A percentile compares a stretch with the other conserved stretches of the same genome.
phyloP scores from a whole-genome alignment of 805 yeast genomes.

The Kazachstania martiniae region DNA sequence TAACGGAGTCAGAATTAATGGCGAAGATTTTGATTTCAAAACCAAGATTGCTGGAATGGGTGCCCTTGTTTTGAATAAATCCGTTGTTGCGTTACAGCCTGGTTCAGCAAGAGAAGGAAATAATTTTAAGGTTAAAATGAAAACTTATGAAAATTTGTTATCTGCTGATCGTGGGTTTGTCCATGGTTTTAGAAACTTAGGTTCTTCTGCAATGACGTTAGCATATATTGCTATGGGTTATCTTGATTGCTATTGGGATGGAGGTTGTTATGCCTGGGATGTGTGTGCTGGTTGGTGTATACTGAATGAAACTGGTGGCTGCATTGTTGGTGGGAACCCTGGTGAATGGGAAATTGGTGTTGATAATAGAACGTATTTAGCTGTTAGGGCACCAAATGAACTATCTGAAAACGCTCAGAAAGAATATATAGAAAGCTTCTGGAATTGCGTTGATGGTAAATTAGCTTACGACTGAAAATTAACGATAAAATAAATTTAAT shows the following conservation, averaged over 20 bases:
- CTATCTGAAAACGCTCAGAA: slow-evolving; percentile 28
- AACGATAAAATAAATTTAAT: slow-evolving; percentile 1
- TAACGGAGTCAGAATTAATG: slow-evolving; percentile 44
- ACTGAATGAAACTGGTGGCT: slow-evolving; percentile 49
- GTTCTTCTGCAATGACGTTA: slow-evolving; percentile 56
- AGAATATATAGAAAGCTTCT: slow-evolving; percentile 39
- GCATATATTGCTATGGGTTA: slow-evolving; percentile 51
- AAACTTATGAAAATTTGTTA: slow-evolving; percentile 75
- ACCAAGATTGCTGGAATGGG: slow-evolving; percentile 60
- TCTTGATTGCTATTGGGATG: slow-evolving; percentile 57
- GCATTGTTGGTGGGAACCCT: slow-evolving; percentile 43
- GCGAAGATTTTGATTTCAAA: slow-evolving; percentile 41
- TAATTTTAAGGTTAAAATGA: slow-evolving; percentile 67
- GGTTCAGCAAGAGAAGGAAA: slow-evolving; percentile 83
- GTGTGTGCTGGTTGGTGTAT: slow-evolving; percentile 64
- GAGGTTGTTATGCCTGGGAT: slow-evolving; percentile 63
- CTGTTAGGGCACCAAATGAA: slow-evolving; percentile 39
- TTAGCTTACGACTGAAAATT: slow-evolving; percentile 28
- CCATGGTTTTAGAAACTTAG: slow-evolving; percentile 59
- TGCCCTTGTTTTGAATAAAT: slow-evolving; percentile 76
- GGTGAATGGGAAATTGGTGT: slow-evolving; percentile 40
- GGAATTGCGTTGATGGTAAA: slow-evolving; percentile 41
- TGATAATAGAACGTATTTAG: slow-evolving; percentile 43
- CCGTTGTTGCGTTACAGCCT: slow-evolving; percentile 82
- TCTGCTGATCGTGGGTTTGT: slow-evolving; percentile 85